These are phyloP conservation scores for Vaccinium corymbosum DNA, from an alignment of 148 eudicot genomes.

Conservation along the genomic window DNA sequence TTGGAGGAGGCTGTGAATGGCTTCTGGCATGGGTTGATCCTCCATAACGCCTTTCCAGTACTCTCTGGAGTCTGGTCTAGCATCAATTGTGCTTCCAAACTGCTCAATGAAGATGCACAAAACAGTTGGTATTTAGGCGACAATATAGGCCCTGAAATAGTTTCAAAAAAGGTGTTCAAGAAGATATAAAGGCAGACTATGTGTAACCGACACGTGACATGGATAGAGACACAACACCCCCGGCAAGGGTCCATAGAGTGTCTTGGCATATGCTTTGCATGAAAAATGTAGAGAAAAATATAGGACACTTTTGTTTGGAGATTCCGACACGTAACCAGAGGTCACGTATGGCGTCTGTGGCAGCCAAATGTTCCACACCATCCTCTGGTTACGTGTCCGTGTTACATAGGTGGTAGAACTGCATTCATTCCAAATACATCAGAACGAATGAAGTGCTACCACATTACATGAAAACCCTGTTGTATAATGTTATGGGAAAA, in stretches of 20 bases:
- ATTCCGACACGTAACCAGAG: too few relatives aligned
- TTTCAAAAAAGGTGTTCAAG: neutral
- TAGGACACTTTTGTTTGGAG: too few relatives aligned
- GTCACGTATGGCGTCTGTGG: too few relatives aligned
- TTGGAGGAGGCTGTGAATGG: neutral
- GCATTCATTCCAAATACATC: slow-evolving; percentile 13
- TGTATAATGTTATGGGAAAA: neutral
- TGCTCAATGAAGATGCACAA: neutral
- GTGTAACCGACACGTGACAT: too few relatives aligned
- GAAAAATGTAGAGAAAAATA: too few relatives aligned
- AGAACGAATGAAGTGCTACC: neutral
- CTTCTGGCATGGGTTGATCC: slow-evolving; percentile 9
- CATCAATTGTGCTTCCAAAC: neutral
- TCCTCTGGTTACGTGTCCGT: too few relatives aligned
- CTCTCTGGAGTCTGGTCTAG: neutral
- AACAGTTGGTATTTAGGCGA: neutral
- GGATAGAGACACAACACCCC: too few relatives aligned
- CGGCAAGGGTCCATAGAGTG: too few relatives aligned
- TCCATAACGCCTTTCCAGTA: neutral
- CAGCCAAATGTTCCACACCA: too few relatives aligned
- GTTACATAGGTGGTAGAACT: too few relatives aligned
- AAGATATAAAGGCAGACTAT: too few relatives aligned
- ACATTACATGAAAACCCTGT: neutral
- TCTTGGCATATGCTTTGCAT: too few relatives aligned
- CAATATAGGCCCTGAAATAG: neutral